phyloP scores from a whole-genome alignment of 202 grass and related monocot species.

The Zoysia matrella region DNA sequence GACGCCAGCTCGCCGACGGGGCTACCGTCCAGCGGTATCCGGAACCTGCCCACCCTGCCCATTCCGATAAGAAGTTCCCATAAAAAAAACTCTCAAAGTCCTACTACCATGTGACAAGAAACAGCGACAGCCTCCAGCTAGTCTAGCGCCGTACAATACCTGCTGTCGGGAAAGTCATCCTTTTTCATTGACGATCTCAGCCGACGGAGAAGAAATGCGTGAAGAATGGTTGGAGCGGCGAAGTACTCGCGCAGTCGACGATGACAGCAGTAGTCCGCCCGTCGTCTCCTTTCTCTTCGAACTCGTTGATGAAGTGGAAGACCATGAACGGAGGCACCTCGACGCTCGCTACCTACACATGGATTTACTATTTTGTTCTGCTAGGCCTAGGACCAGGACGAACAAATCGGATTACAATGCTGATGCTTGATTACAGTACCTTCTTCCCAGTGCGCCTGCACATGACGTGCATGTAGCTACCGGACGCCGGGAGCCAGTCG shows the following conservation, averaged over 20 bases:
- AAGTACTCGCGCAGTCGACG: constrained; percentile 93
- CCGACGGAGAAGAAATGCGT: constrained; percentile 77
- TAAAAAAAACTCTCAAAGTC: too few relatives aligned
- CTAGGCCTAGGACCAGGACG: too few relatives aligned
- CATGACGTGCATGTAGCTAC: constrained; percentile 97
- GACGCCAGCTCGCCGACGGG: too few relatives aligned
- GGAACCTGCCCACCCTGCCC: constrained; percentile 48
- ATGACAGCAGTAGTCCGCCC: constrained; percentile 76
- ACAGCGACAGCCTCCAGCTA: too few relatives aligned
- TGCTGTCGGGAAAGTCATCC: constrained; percentile 83
- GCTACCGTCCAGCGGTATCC: too few relatives aligned
- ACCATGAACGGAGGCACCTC: constrained; percentile 93
- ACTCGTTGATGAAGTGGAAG: constrained; percentile 98
- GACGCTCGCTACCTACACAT: constrained; percentile 73
- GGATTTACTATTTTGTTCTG: too few relatives aligned
- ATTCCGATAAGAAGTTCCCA: too few relatives aligned
- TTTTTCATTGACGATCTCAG: constrained; percentile 52
- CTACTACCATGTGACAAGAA: too few relatives aligned
- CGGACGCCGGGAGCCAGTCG: constrained; percentile 78
- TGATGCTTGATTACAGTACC: constrained; percentile 30
- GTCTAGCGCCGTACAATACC: constrained; percentile 33
- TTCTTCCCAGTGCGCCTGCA: constrained; percentile 86
- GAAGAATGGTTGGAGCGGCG: constrained; percentile 76
- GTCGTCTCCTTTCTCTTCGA: constrained; percentile 76
- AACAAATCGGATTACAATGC: too few relatives aligned